Evolutionary conservation across 208 protist species (phyloP).

Genomic region (Trichomonas tenax): DNA sequence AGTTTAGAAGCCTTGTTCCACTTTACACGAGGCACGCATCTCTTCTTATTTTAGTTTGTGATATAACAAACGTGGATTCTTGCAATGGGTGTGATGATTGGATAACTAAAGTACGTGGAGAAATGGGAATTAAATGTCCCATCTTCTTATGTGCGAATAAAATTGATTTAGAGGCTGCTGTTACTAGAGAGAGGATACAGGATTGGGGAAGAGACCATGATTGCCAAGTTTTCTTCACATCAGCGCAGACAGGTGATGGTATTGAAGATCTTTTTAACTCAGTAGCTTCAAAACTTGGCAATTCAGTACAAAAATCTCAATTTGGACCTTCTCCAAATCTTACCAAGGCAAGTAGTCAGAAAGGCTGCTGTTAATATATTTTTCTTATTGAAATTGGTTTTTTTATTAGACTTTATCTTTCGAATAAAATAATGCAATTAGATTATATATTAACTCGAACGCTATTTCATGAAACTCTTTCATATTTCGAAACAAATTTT

Average conservation of each 20-base stretch:
- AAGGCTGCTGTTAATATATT: background rate
- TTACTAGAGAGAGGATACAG: background rate
- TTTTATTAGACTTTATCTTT: too few relatives aligned
- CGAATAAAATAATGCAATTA: too few relatives aligned
- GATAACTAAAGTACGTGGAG: background rate
- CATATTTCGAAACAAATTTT: too few relatives aligned
- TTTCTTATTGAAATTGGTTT: background rate
- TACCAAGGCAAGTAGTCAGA: background rate
- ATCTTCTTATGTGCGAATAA: constrained; percentile 3
- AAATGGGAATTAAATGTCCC: background rate
- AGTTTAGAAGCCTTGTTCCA: background rate
- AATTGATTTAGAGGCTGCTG: background rate
- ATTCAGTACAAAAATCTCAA: background rate
- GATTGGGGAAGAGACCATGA: background rate
- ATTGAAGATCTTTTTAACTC: background rate
- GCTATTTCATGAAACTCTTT: too few relatives aligned
- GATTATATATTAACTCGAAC: too few relatives aligned
- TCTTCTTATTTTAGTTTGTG: background rate
- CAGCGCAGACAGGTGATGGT: background rate
- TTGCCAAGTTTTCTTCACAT: background rate
- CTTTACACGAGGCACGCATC: background rate
- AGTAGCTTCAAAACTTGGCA: background rate
- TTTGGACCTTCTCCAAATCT: background rate
- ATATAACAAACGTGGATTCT: background rate
- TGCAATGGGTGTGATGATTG: background rate